These are phyloP conservation scores for Tylopilus sp. DNA, from an alignment of 1,284 basidiomycete species.

Conservation along the genomic window DNA sequence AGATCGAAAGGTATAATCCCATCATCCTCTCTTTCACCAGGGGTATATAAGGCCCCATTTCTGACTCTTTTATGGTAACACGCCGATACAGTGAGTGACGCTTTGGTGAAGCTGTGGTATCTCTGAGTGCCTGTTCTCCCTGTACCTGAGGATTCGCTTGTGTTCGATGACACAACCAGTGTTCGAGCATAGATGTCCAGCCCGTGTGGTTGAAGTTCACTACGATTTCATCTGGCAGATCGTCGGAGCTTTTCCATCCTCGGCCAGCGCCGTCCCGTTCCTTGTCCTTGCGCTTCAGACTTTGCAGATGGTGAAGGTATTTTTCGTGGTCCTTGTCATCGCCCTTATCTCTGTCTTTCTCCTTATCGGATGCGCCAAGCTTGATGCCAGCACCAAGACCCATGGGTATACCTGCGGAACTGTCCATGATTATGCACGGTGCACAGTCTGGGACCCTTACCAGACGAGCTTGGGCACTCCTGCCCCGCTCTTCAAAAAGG, in stretches of 20 bases:
- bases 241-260: slow-evolving; percentile 35
- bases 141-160: slow-evolving; percentile 23
- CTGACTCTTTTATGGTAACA: slow-evolving; percentile 38
- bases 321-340: slow-evolving; percentile 38
- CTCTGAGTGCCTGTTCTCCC: slow-evolving; percentile 18
- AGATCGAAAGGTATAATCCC: slow-evolving; percentile 79
- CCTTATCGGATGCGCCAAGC: slow-evolving; percentile 46
- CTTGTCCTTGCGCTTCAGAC: slow-evolving; percentile 35
- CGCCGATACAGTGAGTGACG: slow-evolving; percentile 34
- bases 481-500: slow-evolving; percentile 63
- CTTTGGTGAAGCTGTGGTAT: slow-evolving; percentile 24
- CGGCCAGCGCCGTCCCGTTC: slow-evolving; percentile 35
- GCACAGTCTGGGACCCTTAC: slow-evolving; percentile 30
- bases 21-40: slow-evolving; percentile 84
- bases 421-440: slow-evolving; percentile 3
- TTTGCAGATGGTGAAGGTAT: slow-evolving; percentile 22
- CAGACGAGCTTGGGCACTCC: slow-evolving; percentile 73
- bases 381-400: slow-evolving; percentile 75
- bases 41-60: slow-evolving; percentile 72
- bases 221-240: slow-evolving; percentile 35
- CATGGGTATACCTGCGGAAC: slow-evolving; percentile 60
- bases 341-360: slow-evolving; percentile 43
- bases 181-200: slow-evolving; percentile 72
- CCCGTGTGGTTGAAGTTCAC: slow-evolving; percentile 40
- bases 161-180: slow-evolving; percentile 61